Conservation (phyloP, 306 rosid species). For the Phaseolus lunatus region DNA sequence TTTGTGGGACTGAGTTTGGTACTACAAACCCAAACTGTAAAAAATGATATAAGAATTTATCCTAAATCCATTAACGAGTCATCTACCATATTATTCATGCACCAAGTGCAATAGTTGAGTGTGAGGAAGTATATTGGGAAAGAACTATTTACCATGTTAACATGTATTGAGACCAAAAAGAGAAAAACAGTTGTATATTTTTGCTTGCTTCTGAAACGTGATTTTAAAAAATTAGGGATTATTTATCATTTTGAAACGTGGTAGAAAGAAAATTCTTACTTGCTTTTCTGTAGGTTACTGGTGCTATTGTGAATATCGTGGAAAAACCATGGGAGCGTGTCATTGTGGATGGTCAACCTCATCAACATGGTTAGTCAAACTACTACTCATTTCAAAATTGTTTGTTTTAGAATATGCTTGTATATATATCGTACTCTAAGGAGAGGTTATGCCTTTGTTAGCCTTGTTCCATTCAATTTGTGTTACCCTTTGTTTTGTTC, state of each 20-base stretch:
- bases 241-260: background rate
- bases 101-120: too few species aligned
- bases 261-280: slow-evolving; percentile 6
- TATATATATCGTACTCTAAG: background rate
- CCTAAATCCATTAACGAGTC: too few species aligned
- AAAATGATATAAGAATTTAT: too few species aligned
- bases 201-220: background rate
- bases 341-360: slow-evolving; percentile 72
- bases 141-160: too few species aligned
- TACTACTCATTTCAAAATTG: background rate
- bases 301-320: slow-evolving; percentile 79
- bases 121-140: too few species aligned
- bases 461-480: background rate
- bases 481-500: slow-evolving; percentile 20
- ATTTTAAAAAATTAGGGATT: background rate
- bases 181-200: background rate
- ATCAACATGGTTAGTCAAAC: slow-evolving; percentile 81
- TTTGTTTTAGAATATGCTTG: slow-evolving; percentile 2
- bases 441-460: slow-evolving; percentile 1
- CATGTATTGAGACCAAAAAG: too few species aligned
- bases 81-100: too few species aligned
- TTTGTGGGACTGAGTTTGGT: too few species aligned
- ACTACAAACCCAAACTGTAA: too few species aligned
- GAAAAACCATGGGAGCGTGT: slow-evolving; percentile 98
- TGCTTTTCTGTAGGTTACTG: slow-evolving; percentile 64